Evolutionary conservation across 2,329 filamentous ascomycete species (phyloP), one percentile per base, ranked within the genome.

Genomic region (Fusarium mangiferae): DNA sequence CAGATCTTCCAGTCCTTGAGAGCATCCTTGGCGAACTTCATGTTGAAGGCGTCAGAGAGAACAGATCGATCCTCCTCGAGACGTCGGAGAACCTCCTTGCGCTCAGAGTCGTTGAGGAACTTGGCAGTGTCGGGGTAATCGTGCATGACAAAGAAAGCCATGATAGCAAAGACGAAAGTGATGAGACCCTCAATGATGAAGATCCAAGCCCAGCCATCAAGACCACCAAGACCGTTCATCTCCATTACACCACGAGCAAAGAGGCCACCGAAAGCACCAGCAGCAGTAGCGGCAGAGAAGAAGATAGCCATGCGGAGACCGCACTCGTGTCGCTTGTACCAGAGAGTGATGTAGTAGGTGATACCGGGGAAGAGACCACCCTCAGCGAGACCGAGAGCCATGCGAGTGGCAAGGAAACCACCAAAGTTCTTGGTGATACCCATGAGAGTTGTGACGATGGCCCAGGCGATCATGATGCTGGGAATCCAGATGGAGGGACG

Each of bases 161-260:
- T 75, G 42, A 86, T 70, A 45, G 87, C 80, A 46, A 88, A 82
- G 38, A 85, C 4, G 9, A 89, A 79, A 11, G 87, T 88, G 28
- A 85, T 75, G 26, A 88, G 66, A 36, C 88, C 88, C 79, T 93
- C 91, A 7, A 94, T 83, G 66, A 95, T 92, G 80, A 96, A 96
- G 58, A 96, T 94, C 93, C 92, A 95, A 4, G 89, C 86, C 93
- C 93, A 96, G 3, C 92, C 92, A 56, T 82, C 80, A 18, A 89
- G 87, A 33, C 82, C 80, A 6, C 89, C 81, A 12, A 83, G 74
- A 6, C 87, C 87, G 3, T 85, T 76, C 86, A 92, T 90, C 78
- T 90, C 87, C 38, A 88, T 86, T 57, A 92, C 87, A 28, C 85
- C 90, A 38, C 87, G 87, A 6, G 90, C 90, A 22, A 92, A 82